phyloP scores from a whole-genome alignment of 805 yeast genomes.

The Maudiozyma saulgeensis region DNA sequence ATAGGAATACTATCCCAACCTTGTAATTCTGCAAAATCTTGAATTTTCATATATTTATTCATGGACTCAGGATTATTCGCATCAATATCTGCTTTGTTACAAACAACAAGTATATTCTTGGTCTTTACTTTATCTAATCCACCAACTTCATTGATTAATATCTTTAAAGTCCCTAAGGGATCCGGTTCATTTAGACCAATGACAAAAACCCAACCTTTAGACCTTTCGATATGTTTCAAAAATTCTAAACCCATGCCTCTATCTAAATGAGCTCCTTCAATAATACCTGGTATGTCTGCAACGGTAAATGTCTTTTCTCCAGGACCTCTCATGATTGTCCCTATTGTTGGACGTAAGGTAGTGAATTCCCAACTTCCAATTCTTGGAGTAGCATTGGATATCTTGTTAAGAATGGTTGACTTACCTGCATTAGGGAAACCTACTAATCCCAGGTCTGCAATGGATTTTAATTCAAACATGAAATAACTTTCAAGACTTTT shows the following conservation, averaged over 20 bases:
- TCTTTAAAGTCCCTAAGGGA: slow-evolving; percentile 57
- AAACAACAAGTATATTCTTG: slow-evolving; percentile 67
- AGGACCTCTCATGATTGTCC: slow-evolving; percentile 58
- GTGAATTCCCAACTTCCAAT: slow-evolving; percentile 98
- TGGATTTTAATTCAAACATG: slow-evolving; percentile 70
- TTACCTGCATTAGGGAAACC: slow-evolving; percentile 97
- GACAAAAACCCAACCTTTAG: slow-evolving; percentile 83
- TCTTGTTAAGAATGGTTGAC: slow-evolving; percentile 76
- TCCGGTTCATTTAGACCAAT: slow-evolving; percentile 59
- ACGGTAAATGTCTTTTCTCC: slow-evolving; percentile 73
- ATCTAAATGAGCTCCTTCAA: slow-evolving; percentile 75
- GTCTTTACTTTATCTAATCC: slow-evolving; percentile 51
- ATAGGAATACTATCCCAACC: slow-evolving; percentile 74
- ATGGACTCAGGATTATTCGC: slow-evolving; percentile 31
- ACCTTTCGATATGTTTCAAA: slow-evolving; percentile 83
- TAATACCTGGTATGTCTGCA: slow-evolving; percentile 95
- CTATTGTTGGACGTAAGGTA: slow-evolving; percentile 83
- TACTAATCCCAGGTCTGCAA: slow-evolving; percentile 90
- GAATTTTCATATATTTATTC: slow-evolving; percentile 39
- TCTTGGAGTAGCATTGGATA: slow-evolving; percentile 80
- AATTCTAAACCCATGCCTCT: slow-evolving; percentile 93
- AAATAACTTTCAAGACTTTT: slow-evolving; percentile 55
- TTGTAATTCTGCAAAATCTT: slow-evolving; percentile 33
- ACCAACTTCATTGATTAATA: slow-evolving; percentile 55
- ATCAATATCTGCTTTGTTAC: slow-evolving; percentile 85